Conservation (phyloP, 2,329 filamentous ascomycete species). For the Diaporthe sp. region DNA sequence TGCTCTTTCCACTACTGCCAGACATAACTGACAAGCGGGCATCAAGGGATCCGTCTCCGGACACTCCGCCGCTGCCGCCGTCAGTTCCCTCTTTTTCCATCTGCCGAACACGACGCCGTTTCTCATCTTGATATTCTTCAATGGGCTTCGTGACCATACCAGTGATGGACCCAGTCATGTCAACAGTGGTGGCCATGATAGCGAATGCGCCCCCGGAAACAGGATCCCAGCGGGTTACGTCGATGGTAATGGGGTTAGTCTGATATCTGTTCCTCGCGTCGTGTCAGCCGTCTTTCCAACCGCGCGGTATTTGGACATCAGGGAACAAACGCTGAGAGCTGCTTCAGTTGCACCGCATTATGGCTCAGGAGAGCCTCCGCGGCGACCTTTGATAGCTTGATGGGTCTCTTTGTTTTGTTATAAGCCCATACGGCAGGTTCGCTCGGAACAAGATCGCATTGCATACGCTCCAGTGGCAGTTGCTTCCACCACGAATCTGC, state of each 20-base stretch:
- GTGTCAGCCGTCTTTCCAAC: neutral
- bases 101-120: neutral
- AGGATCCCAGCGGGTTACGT: neutral
- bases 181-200: neutral
- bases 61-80: neutral
- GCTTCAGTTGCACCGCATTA: neutral
- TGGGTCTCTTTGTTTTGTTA: neutral
- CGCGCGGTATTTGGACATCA: neutral
- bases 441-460: neutral
- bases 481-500: neutral
- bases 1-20: neutral
- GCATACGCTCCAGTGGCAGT: neutral
- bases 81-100: neutral
- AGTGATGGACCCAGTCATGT: neutral
- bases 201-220: neutral
- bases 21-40: neutral
- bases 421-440: neutral
- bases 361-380: neutral
- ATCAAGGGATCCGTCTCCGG: neutral
- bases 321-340: neutral
- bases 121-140: neutral
- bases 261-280: neutral
- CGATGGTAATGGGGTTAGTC: neutral
- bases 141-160: neutral
- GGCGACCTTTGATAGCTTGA: neutral